Percentiles rank a stretch among this genome's conserved stretches.
These are phyloP conservation scores for Orbilia brochopaga DNA, from an alignment of 2,329 filamentous ascomycete genomes.

Conservation along the genomic window DNA sequence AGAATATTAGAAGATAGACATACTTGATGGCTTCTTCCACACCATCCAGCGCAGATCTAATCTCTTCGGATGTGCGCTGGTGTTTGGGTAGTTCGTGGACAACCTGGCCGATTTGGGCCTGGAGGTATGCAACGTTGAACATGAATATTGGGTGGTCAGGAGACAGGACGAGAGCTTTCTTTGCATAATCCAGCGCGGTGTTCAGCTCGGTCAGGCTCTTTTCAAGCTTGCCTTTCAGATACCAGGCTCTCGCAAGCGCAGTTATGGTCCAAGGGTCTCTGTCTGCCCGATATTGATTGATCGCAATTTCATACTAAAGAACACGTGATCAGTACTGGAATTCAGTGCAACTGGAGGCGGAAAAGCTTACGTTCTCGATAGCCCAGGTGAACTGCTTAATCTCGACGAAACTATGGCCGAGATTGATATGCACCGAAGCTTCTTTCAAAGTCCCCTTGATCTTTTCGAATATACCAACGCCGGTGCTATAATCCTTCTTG, in stretches of 20 bases:
- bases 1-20: constrained; percentile 7
- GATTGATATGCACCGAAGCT: constrained; percentile 84
- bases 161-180: constrained; percentile 75
- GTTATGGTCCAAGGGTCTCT: constrained; percentile 80
- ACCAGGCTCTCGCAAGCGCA: constrained; percentile 86
- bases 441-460: constrained; percentile 89
- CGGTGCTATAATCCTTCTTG: constrained; percentile 82
- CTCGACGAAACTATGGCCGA: constrained; percentile 91
- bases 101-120: constrained; percentile 87
- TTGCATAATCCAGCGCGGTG: constrained; percentile 67
- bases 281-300: constrained; percentile 74
- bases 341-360: neutral
- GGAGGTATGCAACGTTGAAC: constrained; percentile 97
- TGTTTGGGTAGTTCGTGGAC: constrained; percentile 77
- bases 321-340: neutral
- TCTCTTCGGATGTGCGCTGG: constrained; percentile 77
- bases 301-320: constrained; percentile 78
- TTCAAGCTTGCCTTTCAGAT: constrained; percentile 75
- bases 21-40: constrained; percentile 82
- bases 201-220: constrained; percentile 66
- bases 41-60: constrained; percentile 78
- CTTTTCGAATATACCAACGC: constrained; percentile 86
- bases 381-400: constrained; percentile 87
- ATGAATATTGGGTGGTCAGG: constrained; percentile 88
- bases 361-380: constrained; percentile 72